A percentile compares a stretch with the other conserved stretches of the same genome.
These are phyloP conservation scores for Themeda triandra DNA, from an alignment of 176 grass and related monocot species.

Conservation along the genomic window DNA sequence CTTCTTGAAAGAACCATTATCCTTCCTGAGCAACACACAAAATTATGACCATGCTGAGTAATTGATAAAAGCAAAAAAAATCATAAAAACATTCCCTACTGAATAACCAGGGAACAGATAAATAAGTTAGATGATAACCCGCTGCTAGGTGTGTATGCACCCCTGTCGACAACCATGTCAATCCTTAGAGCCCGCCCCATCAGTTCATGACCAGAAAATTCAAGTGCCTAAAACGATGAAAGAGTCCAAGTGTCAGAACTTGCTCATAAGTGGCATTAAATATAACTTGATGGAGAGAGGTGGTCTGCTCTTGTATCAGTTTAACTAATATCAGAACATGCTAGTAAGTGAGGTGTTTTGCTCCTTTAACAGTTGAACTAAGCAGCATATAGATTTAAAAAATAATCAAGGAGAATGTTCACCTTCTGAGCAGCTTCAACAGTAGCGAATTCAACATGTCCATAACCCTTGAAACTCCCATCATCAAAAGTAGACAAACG, in stretches of 20 bases:
- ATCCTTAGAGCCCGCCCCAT: conserved; percentile 56
- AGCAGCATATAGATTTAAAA: not conserved
- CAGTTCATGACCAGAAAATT: conserved; percentile 49
- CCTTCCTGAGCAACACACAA: conserved; percentile 42
- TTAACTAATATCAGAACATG: not conserved
- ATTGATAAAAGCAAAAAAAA: not conserved
- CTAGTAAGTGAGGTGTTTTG: too few species aligned
- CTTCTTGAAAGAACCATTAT: conserved; percentile 51
- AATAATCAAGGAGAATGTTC: not conserved
- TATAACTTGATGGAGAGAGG: not conserved
- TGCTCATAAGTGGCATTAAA: not conserved
- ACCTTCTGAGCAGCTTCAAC: conserved; percentile 71
- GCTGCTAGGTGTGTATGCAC: conserved; percentile 42
- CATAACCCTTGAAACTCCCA: conserved; percentile 56
- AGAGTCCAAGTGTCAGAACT: not conserved
- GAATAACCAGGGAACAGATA: not conserved
- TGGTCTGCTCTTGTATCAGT: not conserved
- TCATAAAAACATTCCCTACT: not conserved
- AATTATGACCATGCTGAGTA: not conserved
- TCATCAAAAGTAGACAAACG: conserved; percentile 43
- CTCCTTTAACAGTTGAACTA: too few species aligned
- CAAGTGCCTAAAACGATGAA: conserved; percentile 43
- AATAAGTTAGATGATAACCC: conserved; percentile 32
- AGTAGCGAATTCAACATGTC: conserved; percentile 77
- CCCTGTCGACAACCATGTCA: conserved; percentile 50